Evolutionary conservation across 495 filamentous ascomycete genomes (phyloP).

Genomic region (Daldinia concentrica): DNA sequence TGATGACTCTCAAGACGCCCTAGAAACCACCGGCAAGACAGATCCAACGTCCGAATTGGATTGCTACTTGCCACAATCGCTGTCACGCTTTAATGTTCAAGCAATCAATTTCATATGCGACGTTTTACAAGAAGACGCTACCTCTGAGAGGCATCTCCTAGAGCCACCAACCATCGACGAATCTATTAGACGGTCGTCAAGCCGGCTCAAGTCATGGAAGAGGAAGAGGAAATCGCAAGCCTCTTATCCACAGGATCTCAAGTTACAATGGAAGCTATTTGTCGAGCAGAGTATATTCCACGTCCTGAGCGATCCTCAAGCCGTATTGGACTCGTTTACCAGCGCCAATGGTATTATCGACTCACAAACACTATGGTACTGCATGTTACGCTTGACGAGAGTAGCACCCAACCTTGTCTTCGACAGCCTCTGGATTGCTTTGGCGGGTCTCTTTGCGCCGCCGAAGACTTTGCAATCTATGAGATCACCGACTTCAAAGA

Average conservation of each 20-base stretch:
- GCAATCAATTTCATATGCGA: constrained; percentile 63
- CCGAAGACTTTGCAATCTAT: constrained; percentile 63
- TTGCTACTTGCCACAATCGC: constrained; percentile 53
- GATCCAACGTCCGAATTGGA: constrained; percentile 52
- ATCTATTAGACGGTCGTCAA: constrained; percentile 27
- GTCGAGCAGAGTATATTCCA: constrained; percentile 79
- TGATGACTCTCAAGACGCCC: constrained; percentile 29
- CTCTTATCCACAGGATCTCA: constrained; percentile 44
- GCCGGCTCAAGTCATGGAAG: constrained; percentile 49
- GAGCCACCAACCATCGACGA: constrained; percentile 50
- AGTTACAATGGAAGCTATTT: constrained; percentile 65
- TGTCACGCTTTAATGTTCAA: constrained; percentile 55
- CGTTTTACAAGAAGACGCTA: constrained; percentile 60
- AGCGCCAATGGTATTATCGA: constrained; percentile 56
- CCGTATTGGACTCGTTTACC: constrained; percentile 73
- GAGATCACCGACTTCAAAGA: constrained; percentile 52
- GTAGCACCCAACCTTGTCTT: constrained; percentile 67
- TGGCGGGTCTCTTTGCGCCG: constrained; percentile 72
- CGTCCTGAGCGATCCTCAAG: constrained; percentile 71
- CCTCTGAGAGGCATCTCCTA: constrained; percentile 57
- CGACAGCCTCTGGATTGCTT: constrained; percentile 78
- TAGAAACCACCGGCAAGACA: constrained; percentile 10
- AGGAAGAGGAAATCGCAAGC: constrained; percentile 51
- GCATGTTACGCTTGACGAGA: constrained; percentile 62
- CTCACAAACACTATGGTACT: constrained; percentile 61